Evolutionary conservation across 768 basidiomycete species (phyloP).

Genomic region (Fibroporia radiculosa): DNA sequence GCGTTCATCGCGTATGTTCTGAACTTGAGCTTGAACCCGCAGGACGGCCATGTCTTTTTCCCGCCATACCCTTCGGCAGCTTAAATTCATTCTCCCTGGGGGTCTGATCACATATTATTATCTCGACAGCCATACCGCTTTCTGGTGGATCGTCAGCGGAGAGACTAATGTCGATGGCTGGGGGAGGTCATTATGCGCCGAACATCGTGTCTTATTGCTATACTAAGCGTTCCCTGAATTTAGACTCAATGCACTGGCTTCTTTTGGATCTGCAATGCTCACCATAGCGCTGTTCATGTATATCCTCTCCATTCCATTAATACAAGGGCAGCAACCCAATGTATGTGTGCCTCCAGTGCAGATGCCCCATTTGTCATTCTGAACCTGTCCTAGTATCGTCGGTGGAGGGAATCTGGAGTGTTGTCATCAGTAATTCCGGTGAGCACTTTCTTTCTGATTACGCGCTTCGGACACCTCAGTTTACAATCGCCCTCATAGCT

Average conservation of each 20-base stretch:
- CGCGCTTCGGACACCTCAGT: no score
- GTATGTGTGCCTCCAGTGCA: slow-evolving; percentile 33
- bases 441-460: no score
- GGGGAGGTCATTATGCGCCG: slow-evolving; percentile 41
- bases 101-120: slow-evolving; percentile 53
- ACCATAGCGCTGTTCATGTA: slow-evolving; percentile 69
- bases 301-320: slow-evolving; percentile 58
- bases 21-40: background rate
- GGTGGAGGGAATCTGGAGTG: slow-evolving; percentile 65
- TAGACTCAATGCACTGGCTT: slow-evolving; percentile 47
- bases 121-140: slow-evolving; percentile 45
- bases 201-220: background rate
- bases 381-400: slow-evolving; percentile 72
- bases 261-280: slow-evolving; percentile 47
- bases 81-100: slow-evolving; percentile 74
- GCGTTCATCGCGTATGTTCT: background rate
- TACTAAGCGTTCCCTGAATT: background rate
- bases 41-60: slow-evolving; percentile 23
- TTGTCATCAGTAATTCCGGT: slow-evolving; percentile 63
- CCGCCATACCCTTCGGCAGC: slow-evolving; percentile 54
- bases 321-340: slow-evolving; percentile 60
- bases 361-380: background rate
- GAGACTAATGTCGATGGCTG: slow-evolving; percentile 34
- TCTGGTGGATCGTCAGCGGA: slow-evolving; percentile 34
- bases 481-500: slow-evolving; percentile 19